Evolutionary conservation across 495 filamentous ascomycete species (phyloP), one percentile per base, ranked within the genome.

Genomic region (Lasiosphaeria ovina): DNA sequence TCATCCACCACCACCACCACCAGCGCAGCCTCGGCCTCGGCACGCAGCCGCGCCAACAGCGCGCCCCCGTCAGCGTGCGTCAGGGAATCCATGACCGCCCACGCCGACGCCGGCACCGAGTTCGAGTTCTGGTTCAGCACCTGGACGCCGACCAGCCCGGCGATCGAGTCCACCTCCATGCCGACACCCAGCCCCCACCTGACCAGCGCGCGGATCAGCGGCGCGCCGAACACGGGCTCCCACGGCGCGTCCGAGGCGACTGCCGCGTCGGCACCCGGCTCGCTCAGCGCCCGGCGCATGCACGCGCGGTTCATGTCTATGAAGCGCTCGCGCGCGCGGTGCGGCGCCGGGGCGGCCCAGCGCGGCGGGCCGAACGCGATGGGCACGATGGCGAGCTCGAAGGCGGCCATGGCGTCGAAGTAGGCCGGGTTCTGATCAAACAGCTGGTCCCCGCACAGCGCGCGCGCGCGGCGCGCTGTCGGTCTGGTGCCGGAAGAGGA

Each of bases 191-290:
- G 55, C 12, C 24, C 55, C 55, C 55, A 58, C 24, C 55, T 44
- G 11, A 48, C 33, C 2, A 58, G 45, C 12, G 17, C 14, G 8
- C 55, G 24, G 31, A 24, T 58, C 1, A 58, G 45, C 24, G 55
- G 55, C 14, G 55, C 36, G 3, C 55, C 55, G 35, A 58, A 51
- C 6, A 58, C 55, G 31, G 55, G 55, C 5, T 58, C 55, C 55
- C 55, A 58, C 2, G 31, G 24, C 2, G 32, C n/a, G n/a, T n/a
- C 12, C 31, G 50, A 52, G 17, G 50, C 50, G 9, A 12, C 50
- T 5, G 10, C 17, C 17, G 17, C 34, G 24, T 34, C 31, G 17
- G 17, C 32, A 31, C 34, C 50, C 12, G 14, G 34, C 7, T 35
- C n/a, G 17, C 34, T 32, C 50, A 52, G 17, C 9, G 50, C 50